Evolutionary conservation across 305 asterid species (phyloP).

Genomic region (Plantago lanceolata): DNA sequence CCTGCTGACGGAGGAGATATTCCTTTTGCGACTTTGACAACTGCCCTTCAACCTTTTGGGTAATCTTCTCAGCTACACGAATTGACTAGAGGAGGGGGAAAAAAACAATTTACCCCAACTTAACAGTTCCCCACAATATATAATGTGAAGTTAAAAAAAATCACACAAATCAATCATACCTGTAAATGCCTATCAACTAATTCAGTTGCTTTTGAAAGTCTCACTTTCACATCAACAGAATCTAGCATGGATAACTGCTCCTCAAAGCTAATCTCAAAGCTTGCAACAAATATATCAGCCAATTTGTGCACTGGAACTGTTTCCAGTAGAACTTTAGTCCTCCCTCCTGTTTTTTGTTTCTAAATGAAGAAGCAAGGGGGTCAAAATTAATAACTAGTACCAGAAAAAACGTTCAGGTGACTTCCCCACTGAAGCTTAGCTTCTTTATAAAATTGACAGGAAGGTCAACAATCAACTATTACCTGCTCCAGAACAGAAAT

Average conservation of each 20-base stretch:
- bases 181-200: conserved; percentile 93
- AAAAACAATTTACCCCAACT: conserved; percentile 14
- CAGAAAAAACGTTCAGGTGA: background rate
- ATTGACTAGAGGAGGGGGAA: conserved; percentile 62
- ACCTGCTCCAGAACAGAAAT: conserved; percentile 98
- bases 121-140: background rate
- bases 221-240: conserved; percentile 86
- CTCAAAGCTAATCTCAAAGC: conserved; percentile 96
- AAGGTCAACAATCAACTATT: conserved; percentile 24
- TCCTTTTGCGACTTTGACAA: conserved; percentile 98
- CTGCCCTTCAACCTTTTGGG: conserved; percentile 98
- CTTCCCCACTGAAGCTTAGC: conserved; percentile 11
- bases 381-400: conserved; percentile 1
- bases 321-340: conserved; percentile 91
- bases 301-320: conserved; percentile 94
- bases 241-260: conserved; percentile 96
- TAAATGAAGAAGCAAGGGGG: conserved; percentile 31
- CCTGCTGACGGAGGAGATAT: conserved; percentile 98
- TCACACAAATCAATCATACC: conserved; percentile 38
- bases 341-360: conserved; percentile 97
- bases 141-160: background rate
- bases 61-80: conserved; percentile 97
- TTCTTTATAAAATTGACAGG: conserved; percentile 4
- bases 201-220: conserved; percentile 95
- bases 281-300: conserved; percentile 98